Evolutionary conservation across 208 protist genomes (phyloP), one percentile per base, ranked within the genome.

Genomic region (Dictyostelium gargantuum): DNA sequence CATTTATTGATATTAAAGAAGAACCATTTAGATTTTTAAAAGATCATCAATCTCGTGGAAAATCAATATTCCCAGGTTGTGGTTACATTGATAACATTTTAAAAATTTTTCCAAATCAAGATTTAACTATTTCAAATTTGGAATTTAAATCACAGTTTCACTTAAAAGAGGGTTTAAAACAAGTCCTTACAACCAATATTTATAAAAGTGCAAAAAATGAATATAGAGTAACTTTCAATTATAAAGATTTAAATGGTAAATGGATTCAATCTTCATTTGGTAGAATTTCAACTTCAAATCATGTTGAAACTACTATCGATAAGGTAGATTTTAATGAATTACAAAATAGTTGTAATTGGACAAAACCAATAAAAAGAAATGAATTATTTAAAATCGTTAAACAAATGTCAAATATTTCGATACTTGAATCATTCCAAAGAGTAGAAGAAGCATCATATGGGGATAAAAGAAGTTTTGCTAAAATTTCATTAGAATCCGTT

Each of bases 11-110:
- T 58, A 52, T 40, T 15, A n/a, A n/a, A 17, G 11, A 40, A 17
- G 46, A 52, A n/a, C 46, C 74, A 56, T 80, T 58, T 32, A 6
- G 8, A 56, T 80, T 38, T 11, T 80, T 80, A 17, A 80, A 80
- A 17, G 74, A n/a, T 42, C 74, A 80, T n/a, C 6, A 32, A 50
- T 19, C n/a, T 2, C 23, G 44, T 19, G 32, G 23, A 19, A 84
- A 84, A 84, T 1, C 10, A 15, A 1, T 56, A 3, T 84, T 84
- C 13, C 42, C 79, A 21, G 79, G 79, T 8, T 21, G 42, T 73
- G 58, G 56, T 10, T 86, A 86, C n/a, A 26, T 86, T 23, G 81
- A 77, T 38, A 77, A 61, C 19, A 44, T 86, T n/a, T 17, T 74
- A 10, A 58, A 75, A 46, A 26, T 32, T 4, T 77, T 66, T 6